Evolutionary conservation across 2,329 filamentous ascomycete species (phyloP).

Genomic region (Diaporthe sp.): DNA sequence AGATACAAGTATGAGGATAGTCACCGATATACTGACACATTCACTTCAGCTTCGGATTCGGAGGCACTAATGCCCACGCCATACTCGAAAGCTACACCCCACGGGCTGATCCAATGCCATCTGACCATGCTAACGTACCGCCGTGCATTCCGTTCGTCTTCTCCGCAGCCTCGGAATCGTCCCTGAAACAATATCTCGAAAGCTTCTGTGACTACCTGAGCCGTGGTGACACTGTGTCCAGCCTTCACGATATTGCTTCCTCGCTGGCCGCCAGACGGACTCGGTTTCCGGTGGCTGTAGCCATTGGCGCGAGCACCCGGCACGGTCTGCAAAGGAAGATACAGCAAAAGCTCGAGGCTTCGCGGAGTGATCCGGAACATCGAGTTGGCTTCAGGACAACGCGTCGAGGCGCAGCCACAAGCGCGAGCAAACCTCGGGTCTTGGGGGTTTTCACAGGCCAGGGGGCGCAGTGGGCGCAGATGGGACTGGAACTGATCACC

Average conservation of each 20-base stretch:
- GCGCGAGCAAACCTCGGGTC: not conserved
- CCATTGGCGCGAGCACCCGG: too few relatives aligned
- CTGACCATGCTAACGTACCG: not conserved
- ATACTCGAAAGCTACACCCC: slow-evolving; percentile 26
- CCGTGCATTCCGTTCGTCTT: slow-evolving; percentile 44
- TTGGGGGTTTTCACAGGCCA: slow-evolving; percentile 50
- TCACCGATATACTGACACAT: not conserved
- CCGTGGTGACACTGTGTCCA: not conserved
- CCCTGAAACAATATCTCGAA: not conserved
- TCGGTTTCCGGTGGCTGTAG: too few relatives aligned
- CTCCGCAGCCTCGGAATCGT: slow-evolving; percentile 45
- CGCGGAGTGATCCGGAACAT: not conserved
- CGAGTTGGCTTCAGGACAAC: not conserved
- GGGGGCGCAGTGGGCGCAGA: slow-evolving; percentile 50
- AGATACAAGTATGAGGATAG: too few relatives aligned
- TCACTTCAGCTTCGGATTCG: slow-evolving; percentile 43
- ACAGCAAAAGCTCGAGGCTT: not conserved
- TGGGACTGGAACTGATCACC: slow-evolving; percentile 50
- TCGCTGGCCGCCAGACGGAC: too few relatives aligned
- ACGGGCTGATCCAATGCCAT: not conserved
- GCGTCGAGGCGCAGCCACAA: not conserved
- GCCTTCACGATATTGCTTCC: not conserved
- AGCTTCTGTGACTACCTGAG: not conserved
- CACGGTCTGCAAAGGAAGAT: too few relatives aligned
- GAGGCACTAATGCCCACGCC: slow-evolving; percentile 30